phyloP scores from a whole-genome alignment of 352 stramenopile species.

The Phytophthora europaea region DNA sequence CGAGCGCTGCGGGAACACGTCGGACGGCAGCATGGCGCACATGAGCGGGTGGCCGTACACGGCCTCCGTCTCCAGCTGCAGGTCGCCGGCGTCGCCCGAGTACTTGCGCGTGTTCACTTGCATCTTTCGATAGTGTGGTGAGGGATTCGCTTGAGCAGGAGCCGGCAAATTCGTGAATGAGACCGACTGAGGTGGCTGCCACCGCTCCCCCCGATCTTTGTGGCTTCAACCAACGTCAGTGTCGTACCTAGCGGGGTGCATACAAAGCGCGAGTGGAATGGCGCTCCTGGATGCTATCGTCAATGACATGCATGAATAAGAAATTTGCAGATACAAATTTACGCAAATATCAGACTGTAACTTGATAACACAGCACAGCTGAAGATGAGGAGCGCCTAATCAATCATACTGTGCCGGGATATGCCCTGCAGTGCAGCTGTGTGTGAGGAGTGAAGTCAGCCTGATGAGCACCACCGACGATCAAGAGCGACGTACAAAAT shows the following conservation, averaged over 20 bases:
- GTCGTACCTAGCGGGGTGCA: slow-evolving; percentile 23
- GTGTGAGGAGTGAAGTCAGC: neutral
- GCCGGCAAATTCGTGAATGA: slow-evolving; percentile 42
- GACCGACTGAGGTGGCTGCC: neutral
- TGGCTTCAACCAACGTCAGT: slow-evolving; percentile 16
- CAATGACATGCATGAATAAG: too few relatives aligned
- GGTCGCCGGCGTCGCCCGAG: slow-evolving; percentile 35
- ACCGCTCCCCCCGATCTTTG: slow-evolving; percentile 33
- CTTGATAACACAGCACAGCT: neutral
- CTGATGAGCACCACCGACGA: slow-evolving; percentile 1
- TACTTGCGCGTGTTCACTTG: slow-evolving; percentile 53
- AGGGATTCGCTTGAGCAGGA: slow-evolving; percentile 12
- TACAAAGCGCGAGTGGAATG: slow-evolving; percentile 21
- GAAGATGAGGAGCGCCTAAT: neutral
- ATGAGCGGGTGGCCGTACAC: slow-evolving; percentile 90
- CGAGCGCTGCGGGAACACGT: slow-evolving; percentile 69
- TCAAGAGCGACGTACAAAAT: slow-evolving; percentile 27
- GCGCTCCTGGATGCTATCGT: too few relatives aligned
- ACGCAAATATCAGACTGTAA: neutral
- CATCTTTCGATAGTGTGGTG: slow-evolving; percentile 27
- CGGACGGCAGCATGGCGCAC: slow-evolving; percentile 66
- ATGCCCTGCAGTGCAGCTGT: slow-evolving; percentile 6
- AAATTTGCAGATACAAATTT: too few relatives aligned
- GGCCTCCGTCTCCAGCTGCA: slow-evolving; percentile 57
- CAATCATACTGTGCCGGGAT: neutral